Evolutionary conservation across 2,329 filamentous ascomycete species (phyloP), one percentile per base, ranked within the genome.

Genomic region (Arthrobotrys iridis): DNA sequence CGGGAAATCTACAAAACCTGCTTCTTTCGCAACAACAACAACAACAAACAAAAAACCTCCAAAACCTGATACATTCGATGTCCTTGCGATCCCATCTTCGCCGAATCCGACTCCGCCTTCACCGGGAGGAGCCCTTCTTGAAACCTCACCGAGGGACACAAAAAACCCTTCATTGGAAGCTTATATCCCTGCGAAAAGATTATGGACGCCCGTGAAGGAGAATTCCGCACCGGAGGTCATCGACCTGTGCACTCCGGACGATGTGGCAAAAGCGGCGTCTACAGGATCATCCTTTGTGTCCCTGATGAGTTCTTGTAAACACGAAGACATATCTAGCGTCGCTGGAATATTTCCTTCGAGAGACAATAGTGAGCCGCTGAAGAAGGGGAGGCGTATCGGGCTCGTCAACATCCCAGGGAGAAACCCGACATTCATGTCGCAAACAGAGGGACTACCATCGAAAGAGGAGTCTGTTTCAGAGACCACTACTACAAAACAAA

Each of bases 161-260:
- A 60, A 66, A 59, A 37, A 10, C 33, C 5, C 28, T 33, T n/a
- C n/a, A n/a, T 33, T 55, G 13, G 52, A 68, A 2, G n/a, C 46
- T 1, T 74, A 74, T 26, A 58, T 74, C 24, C 62, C 70, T 4
- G 70, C 70, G 2, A 74, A 74, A 50, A 52, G 62, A 11, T 22
- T 50, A 57, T 74, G 70, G 70, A 74, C 70, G 3, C 70, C 70
- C 7, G 37, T 62, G 4, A 74, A 74, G 30, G 70, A 74, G 41
- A 74, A 74, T 46, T 30, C 70, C 4, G 43, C 37, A 26, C 62
- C 62, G 18, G 62, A 62, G 4, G 37, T 74, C 35, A 74, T 74
- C 43, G 70, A 74, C 15, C 62, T 74, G 7, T 74, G 70, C 24
- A 74, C 62, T 28, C 70, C 70, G 4, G 62, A 74, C 28, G 62